These are phyloP conservation scores for Coemansia sp. DNA, from an alignment of 192 early-diverging fungal species.

Conservation along the genomic window DNA sequence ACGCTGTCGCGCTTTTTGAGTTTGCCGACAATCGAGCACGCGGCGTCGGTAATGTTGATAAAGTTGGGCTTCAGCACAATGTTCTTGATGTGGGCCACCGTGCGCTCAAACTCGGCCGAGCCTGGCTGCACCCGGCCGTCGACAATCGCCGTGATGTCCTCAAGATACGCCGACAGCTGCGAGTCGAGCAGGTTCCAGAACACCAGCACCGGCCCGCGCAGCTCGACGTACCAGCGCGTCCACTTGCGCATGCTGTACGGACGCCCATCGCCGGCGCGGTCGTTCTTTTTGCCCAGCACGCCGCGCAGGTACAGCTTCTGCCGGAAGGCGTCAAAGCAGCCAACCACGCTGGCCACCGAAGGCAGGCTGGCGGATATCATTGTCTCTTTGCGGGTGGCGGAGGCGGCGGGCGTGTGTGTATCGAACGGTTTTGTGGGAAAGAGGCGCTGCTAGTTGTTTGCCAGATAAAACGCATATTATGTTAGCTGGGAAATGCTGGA, in stretches of 20 bases:
- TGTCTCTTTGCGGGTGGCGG: slow-evolving; percentile 6
- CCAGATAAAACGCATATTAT: slow-evolving; percentile 3
- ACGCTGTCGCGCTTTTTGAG: slow-evolving; percentile 56
- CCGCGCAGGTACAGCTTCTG: slow-evolving; percentile 69
- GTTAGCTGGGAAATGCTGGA: not conserved
- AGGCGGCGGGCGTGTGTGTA: not conserved
- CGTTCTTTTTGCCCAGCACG: slow-evolving; percentile 69
- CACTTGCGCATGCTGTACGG: slow-evolving; percentile 60
- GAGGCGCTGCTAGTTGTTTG: slow-evolving; percentile 4
- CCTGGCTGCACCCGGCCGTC: slow-evolving; percentile 38
- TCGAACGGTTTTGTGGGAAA: slow-evolving; percentile 1
- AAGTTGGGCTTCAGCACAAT: slow-evolving; percentile 58
- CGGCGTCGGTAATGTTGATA: slow-evolving; percentile 73
- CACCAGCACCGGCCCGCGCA: slow-evolving; percentile 63
- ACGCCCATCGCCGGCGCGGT: slow-evolving; percentile 58
- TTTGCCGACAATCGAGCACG: slow-evolving; percentile 57
- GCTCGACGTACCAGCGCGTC: slow-evolving; percentile 70
- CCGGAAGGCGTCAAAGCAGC: slow-evolving; percentile 60
- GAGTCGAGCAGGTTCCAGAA: slow-evolving; percentile 57
- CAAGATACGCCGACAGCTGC: slow-evolving; percentile 50
- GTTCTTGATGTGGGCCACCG: slow-evolving; percentile 48
- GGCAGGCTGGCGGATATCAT: slow-evolving; percentile 18
- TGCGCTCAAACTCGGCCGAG: slow-evolving; percentile 49
- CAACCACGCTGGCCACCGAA: slow-evolving; percentile 37
- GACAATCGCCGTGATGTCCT: slow-evolving; percentile 49